These are phyloP conservation scores for Alternaria panax DNA, from an alignment of 2,329 filamentous ascomycete genomes.

Conservation along the genomic window DNA sequence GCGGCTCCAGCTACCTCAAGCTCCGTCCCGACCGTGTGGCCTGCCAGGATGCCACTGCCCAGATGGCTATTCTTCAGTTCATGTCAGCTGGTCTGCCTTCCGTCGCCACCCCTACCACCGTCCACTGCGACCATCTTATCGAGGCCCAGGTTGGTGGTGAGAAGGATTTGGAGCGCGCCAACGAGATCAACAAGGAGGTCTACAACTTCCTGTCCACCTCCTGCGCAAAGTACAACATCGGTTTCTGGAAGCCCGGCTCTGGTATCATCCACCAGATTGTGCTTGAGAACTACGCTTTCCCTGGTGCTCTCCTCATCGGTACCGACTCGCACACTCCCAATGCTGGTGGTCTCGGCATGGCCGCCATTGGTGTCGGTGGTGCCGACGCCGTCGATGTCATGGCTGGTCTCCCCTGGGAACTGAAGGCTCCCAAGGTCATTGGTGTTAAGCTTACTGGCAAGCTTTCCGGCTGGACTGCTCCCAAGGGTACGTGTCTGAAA, in stretches of 20 bases:
- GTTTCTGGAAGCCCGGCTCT: slow-evolving; percentile 98
- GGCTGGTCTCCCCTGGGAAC: slow-evolving; percentile 95
- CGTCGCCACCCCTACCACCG: slow-evolving; percentile 91
- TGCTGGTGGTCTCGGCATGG: slow-evolving; percentile 93
- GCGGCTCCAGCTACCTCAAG: slow-evolving; percentile 94
- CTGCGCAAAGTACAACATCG: slow-evolving; percentile 99
- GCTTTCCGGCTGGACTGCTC: slow-evolving; percentile 88
- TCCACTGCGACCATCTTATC: slow-evolving; percentile 99
- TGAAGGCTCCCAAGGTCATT: slow-evolving; percentile 97
- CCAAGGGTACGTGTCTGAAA: slow-evolving; percentile 73
- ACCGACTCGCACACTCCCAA: slow-evolving; percentile 99
- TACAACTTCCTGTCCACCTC: slow-evolving; percentile 95
- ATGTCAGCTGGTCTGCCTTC: slow-evolving; percentile 98
- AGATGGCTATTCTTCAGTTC: slow-evolving; percentile 99
- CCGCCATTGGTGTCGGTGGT: slow-evolving; percentile 94
- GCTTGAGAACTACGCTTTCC: slow-evolving; percentile 99
- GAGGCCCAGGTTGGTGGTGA: slow-evolving; percentile 92
- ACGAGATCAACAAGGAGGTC: slow-evolving; percentile 97
- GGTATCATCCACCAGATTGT: slow-evolving; percentile 99
- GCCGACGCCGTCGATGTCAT: slow-evolving; percentile 99
- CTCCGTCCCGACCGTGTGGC: slow-evolving; percentile 96
- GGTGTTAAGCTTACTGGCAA: slow-evolving; percentile 93
- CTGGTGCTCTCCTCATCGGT: slow-evolving; percentile 95
- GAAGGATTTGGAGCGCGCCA: slow-evolving; percentile 91
- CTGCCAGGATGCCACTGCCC: slow-evolving; percentile 98